Evolutionary conservation across 495 filamentous ascomycete genomes (phyloP).

Genomic region (Aspergillus nidulans): DNA sequence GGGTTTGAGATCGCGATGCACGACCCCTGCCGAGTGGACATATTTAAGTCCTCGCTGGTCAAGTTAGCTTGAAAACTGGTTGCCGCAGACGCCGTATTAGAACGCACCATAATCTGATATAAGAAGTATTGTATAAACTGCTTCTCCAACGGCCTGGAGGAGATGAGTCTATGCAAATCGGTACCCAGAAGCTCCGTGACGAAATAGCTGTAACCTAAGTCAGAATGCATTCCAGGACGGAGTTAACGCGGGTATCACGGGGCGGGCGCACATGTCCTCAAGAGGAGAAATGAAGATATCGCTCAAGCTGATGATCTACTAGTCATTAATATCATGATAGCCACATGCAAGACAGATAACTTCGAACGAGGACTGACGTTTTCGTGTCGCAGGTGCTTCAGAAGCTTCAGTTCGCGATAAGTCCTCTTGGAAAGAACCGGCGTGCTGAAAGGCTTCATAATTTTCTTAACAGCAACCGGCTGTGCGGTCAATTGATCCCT

Average conservation of each 20-base stretch:
- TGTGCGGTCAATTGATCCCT: slow-evolving; percentile 95
- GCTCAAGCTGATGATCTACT: slow-evolving; percentile 91
- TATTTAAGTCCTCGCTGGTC: slow-evolving; percentile 92
- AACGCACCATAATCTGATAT: slow-evolving; percentile 86
- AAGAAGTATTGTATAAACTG: slow-evolving; percentile 99
- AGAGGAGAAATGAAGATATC: slow-evolving; percentile 99
- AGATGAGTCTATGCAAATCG: slow-evolving; percentile 91
- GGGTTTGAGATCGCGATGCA: slow-evolving; percentile 95
- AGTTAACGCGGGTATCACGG: background rate
- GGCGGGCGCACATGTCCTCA: slow-evolving; percentile 83
- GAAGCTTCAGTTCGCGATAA: slow-evolving; percentile 92
- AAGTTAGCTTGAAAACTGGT: slow-evolving; percentile 25
- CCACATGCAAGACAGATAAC: background rate
- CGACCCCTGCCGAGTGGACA: slow-evolving; percentile 96
- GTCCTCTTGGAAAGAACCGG: slow-evolving; percentile 95
- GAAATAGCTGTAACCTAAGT: slow-evolving; percentile 66
- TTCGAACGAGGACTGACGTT: slow-evolving; percentile 58
- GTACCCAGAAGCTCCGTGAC: slow-evolving; percentile 97
- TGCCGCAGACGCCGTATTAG: slow-evolving; percentile 7
- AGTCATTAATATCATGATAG: slow-evolving; percentile 16
- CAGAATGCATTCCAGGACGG: background rate
- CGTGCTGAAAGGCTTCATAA: slow-evolving; percentile 99
- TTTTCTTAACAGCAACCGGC: slow-evolving; percentile 98
- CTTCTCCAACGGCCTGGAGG: slow-evolving; percentile 93
- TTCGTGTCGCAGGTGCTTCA: slow-evolving; percentile 95